Base-by-base conservation (phyloP, 768 basidiomycete genomes). In the Bullera alba region DNA sequence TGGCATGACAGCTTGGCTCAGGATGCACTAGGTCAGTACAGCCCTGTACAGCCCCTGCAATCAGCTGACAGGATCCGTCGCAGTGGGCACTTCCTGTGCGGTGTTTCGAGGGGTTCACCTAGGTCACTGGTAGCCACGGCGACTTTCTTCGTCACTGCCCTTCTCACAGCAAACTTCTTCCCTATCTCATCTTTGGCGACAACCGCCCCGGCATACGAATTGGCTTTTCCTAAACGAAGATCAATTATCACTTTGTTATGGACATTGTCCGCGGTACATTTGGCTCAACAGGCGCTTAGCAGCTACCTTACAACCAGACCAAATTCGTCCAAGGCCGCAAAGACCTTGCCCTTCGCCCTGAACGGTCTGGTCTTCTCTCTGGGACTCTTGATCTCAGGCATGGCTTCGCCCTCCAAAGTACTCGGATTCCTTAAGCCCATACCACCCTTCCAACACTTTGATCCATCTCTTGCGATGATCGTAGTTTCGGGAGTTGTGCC, bases 51-150 rank as follows among this genome's bases (percentile, higher is more conserved):
- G 34, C 30, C 22, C 28, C 27, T 6, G 16, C 19, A 49, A 23
- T 4, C 15, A 26, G 29, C 51, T 54, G 29, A 55, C 30, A 34
- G 10, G n/a, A n/a, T 34, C 32, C 32, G 1, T 15, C 42, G 2
- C 4, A 58, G 60, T 43, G 74, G 74, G 10, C 74, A 75, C 50
- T 70, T 75, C 53, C 67, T 75, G 3, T 67, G 71, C 45, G 74
- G 74, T 2, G 53, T 73, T 10, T 69, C 73, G 0, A 61, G 74
- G 16, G 59, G 73, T 22, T 72, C 71, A 16, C 60, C 56, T 17
- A 62, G 73, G 5, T 73, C 72, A 6, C 29, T 75, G 37, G 48
- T 63, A 19, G 74, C 74, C 12, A 70, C 68, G 10, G 39, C 49
- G 4, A 61, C 58, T n/a, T 63, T 65, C 53, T 70, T 70, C 58